Evolutionary conservation across 352 stramenopile genomes (phyloP), one percentile per base, ranked within the genome.

Genomic region (Phytopythium aichiense): DNA sequence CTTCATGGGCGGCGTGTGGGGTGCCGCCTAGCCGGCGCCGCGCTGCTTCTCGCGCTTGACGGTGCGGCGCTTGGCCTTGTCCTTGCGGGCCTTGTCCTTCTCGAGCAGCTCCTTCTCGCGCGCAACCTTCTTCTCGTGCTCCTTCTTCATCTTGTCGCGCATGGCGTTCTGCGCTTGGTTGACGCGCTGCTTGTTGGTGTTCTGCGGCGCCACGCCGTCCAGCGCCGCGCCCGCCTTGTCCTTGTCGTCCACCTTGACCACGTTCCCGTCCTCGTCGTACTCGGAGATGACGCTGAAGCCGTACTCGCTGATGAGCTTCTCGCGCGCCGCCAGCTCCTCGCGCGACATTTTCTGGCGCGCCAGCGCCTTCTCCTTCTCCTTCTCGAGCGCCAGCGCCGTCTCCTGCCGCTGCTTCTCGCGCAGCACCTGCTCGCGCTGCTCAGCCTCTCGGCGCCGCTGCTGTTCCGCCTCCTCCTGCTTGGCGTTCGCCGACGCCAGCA

Each of bases 221-320:
- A 71, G 31, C 9, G 53, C 52, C 7, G 68, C 69, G 2, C 59
- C 35, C 7, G 65, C 65, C 56, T 81, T 80, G 37, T 89, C 76
- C 65, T 88, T 89, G 67, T 91, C 79, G 52, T 76, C 79, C 22
- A 76, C 84, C 69, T 90, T 86, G 65, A 92, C 75, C 16, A 94
- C 71, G 64, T 94, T 92, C 46, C 83, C 86, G 16, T 92, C 81
- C 65, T 94, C 86, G 58, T 94, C 86, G 60, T 92, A 89, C 70
- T 92, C 82, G 0, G 83, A 91, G 61, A 91, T 79, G 37, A 80
- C 72, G 15, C 77, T 89, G 63, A 91, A 88, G 33, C 86, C 86
- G 60, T 94, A 94, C 55, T 80, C 80, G 45, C 68, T 89, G 55
- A 94, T 86, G 54, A 94, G 77, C 64, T 92, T 86, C 65, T 94